Conservation (phyloP, 306 rosid genomes). For the Cyclanthera cordifolia region DNA sequence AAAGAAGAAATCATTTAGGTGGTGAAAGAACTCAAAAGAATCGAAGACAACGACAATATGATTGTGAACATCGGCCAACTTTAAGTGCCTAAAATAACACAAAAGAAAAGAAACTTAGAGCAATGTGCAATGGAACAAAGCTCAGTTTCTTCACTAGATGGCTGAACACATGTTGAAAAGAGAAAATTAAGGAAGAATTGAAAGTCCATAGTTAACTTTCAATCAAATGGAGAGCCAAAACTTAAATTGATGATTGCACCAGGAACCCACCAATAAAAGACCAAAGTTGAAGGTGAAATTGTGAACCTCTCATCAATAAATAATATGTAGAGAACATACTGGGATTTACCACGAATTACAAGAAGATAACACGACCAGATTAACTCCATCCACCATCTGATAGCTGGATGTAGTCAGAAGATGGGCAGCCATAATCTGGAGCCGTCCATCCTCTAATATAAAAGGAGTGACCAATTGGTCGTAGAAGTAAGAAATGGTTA, state of each 20-base stretch:
- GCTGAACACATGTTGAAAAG: background rate
- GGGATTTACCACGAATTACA: background rate
- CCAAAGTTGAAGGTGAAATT: too few species aligned
- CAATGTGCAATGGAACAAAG: background rate
- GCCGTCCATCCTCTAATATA: slow-evolving; percentile 1
- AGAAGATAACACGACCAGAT: slow-evolving; percentile 2
- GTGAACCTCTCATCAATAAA: too few species aligned
- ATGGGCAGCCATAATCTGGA: background rate
- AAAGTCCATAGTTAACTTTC: background rate
- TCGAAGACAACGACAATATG: background rate
- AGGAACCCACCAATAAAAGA: too few species aligned
- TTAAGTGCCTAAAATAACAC: background rate
- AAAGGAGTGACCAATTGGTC: background rate
- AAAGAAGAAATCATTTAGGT: background rate
- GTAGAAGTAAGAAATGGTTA: slow-evolving; percentile 6
- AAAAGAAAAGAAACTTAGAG: background rate
- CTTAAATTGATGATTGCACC: background rate
- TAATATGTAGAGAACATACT: too few species aligned
- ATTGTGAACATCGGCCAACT: background rate
- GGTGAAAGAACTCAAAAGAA: background rate
- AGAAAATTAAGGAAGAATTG: background rate
- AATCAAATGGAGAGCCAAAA: background rate
- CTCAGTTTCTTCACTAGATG: background rate
- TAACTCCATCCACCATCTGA: slow-evolving; percentile 18
- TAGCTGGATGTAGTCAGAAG: too few species aligned